A percentile compares a stretch with the other conserved stretches of the same genome.
phyloP scores from a whole-genome alignment of 2,329 filamentous ascomycete genomes.

The Trichoderma afroharzianum region DNA sequence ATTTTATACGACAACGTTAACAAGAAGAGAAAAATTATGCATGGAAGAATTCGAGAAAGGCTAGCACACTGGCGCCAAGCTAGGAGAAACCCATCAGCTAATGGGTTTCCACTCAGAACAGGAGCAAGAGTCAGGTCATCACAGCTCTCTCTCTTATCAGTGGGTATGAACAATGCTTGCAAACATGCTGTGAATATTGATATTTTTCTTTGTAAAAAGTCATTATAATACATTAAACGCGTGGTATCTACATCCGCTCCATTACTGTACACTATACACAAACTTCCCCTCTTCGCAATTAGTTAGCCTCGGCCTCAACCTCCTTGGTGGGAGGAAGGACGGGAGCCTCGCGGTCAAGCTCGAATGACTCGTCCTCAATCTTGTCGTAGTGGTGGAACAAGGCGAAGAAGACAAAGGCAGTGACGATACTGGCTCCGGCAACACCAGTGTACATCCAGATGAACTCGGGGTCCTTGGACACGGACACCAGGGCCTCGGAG shows the following conservation, averaged over 20 bases:
- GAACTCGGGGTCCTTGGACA: slow-evolving; percentile 60
- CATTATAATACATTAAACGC: slow-evolving; percentile 1
- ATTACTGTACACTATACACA: not conserved
- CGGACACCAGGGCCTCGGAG: slow-evolving; percentile 57
- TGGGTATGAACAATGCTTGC: not conserved
- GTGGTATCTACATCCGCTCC: not conserved
- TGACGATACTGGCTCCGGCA: slow-evolving; percentile 44
- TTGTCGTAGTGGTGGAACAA: slow-evolving; percentile 38
- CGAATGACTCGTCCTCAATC: slow-evolving; percentile 38
- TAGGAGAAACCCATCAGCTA: not conserved
- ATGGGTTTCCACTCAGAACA: not conserved
- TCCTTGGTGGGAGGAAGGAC: not conserved
- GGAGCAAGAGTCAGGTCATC: slow-evolving; percentile 3
- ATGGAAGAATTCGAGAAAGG: slow-evolving; percentile 13
- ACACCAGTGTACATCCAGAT: slow-evolving; percentile 64
- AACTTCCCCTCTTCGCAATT: not conserved
- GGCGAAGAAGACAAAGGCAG: slow-evolving; percentile 51
- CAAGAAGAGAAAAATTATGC: not conserved
- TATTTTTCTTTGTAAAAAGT: not conserved
- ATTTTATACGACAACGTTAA: not conserved
- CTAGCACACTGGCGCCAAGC: not conserved
- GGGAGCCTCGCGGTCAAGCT: slow-evolving; percentile 33
- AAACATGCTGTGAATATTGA: not conserved
- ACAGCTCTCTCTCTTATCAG: not conserved
- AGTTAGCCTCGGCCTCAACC: slow-evolving; percentile 7